Base-by-base conservation (phyloP, 75 land plant genomes). In the Sequoiadendron giganteum region DNA sequence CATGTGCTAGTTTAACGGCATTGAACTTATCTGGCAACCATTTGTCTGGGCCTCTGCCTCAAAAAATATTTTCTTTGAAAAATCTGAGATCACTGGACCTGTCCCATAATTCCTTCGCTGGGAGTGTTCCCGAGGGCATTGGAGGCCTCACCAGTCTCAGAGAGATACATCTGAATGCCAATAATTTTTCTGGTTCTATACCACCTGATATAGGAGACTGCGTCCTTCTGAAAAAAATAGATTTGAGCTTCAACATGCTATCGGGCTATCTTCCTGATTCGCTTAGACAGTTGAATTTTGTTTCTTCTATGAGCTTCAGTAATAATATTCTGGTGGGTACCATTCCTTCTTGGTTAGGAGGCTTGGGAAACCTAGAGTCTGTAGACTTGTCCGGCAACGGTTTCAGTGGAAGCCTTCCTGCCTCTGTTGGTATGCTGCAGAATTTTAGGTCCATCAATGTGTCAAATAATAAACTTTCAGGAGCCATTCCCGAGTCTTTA, bases 331-430 rank as follows among this genome's bases (percentile, higher is more conserved):
- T 97, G n/a, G 6, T 84, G 43, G 98, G 98, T 5, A 88, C 90
- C 42, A 79, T 97, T 40, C 97, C 99, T 7, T 49, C 78, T 0
- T 94, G 95, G 95, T 68, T 96, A 76, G 95, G 95, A 36, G 87
- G 87, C 38, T 86, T 96, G 93, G 87, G 56, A 25, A 87, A 86
- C 45, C 89, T 97, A 0, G 91, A 93, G 52, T 92, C 43, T 83
- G 76, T 97, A 58, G 98, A 97, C 89, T 89, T 97, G 42, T 94
- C 98, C 3, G n/a, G 68, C 13, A 97, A 97, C 86, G 85, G 43
- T 10, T 93, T 97, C 70, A 76, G 91, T 36, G 98, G 98, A 40
- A 16, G 40, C 28, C 86, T 97, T 56, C 98, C 99, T 1, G 85
- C 28, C n/a, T 90, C 95, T 1, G 42, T 96, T 0, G 97, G 95